These are phyloP conservation scores for Tetracladium maxilliforme DNA, from an alignment of 2,329 filamentous ascomycete genomes.

Conservation along the genomic window DNA sequence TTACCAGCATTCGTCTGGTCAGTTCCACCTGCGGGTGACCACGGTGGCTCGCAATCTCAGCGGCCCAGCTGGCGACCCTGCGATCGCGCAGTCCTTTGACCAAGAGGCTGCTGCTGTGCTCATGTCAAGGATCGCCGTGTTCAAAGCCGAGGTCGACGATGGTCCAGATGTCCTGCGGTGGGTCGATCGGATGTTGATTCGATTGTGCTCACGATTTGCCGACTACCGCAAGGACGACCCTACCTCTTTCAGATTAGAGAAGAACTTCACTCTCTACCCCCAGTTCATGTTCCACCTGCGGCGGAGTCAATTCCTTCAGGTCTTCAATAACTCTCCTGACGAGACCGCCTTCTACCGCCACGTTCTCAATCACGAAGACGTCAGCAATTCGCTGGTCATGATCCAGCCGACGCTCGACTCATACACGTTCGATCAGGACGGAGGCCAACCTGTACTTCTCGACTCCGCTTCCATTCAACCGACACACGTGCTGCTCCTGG, in stretches of 20 bases:
- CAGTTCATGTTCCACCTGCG: slow-evolving; percentile 99
- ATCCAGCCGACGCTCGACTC: slow-evolving; percentile 96
- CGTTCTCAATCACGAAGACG: slow-evolving; percentile 92
- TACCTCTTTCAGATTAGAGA: slow-evolving; percentile 89
- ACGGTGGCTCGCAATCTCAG: slow-evolving; percentile 85
- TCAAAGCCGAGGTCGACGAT: slow-evolving; percentile 97
- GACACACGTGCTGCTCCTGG: slow-evolving; percentile 82
- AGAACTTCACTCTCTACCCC: slow-evolving; percentile 97
- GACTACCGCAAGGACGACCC: slow-evolving; percentile 98
- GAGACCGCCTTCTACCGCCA: slow-evolving; percentile 99
- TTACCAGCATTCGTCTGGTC: slow-evolving; percentile 92
- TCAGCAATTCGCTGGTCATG: slow-evolving; percentile 94
- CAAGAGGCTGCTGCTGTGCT: slow-evolving; percentile 95
- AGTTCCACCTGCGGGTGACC: slow-evolving; percentile 91
- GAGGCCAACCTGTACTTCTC: slow-evolving; percentile 80
- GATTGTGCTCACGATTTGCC: slow-evolving; percentile 88
- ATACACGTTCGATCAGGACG: slow-evolving; percentile 93
- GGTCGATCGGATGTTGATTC: slow-evolving; percentile 97
- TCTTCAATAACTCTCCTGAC: slow-evolving; percentile 98
- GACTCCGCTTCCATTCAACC: slow-evolving; percentile 95
- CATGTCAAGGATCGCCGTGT: slow-evolving; percentile 98
- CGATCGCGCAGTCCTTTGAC: slow-evolving; percentile 92
- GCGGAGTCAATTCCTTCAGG: slow-evolving; percentile 91
- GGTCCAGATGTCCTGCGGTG: slow-evolving; percentile 95
- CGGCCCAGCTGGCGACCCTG: slow-evolving; percentile 84